Percentiles rank a stretch among this genome's conserved stretches.
Evolutionary conservation across 768 basidiomycete genomes (phyloP).

Genomic region (Rhizopogon sp.): DNA sequence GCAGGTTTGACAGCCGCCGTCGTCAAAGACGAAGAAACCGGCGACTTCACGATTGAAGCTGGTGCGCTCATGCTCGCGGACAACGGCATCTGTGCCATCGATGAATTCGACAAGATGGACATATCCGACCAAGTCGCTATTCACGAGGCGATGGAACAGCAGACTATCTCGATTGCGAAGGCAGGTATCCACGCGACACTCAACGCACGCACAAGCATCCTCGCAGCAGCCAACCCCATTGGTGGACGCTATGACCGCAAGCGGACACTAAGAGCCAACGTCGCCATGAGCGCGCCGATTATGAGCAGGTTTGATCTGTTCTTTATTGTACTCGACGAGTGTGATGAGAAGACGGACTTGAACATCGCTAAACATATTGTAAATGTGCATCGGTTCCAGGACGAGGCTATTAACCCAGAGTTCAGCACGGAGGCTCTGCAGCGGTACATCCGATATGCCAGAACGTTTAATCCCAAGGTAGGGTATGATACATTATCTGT

Average conservation of each 20-base stretch:
- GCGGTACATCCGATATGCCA: constrained; percentile 92
- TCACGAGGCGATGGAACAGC: constrained; percentile 99
- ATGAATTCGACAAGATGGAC: constrained; percentile 99
- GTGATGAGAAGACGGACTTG: constrained; percentile 86
- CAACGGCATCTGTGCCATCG: constrained; percentile 99
- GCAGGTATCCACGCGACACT: constrained; percentile 98
- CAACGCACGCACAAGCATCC: constrained; percentile 95
- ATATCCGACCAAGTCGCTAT: constrained; percentile 97
- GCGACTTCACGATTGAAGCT: constrained; percentile 99
- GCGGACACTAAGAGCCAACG: constrained; percentile 84
- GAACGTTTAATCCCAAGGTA: constrained; percentile 98
- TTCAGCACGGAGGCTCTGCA: constrained; percentile 97
- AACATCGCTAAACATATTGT: constrained; percentile 97
- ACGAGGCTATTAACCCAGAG: constrained; percentile 92
- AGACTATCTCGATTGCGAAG: constrained; percentile 98
- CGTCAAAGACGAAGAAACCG: constrained; percentile 97
- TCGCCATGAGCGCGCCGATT: constrained; percentile 97
- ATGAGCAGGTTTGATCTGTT: constrained; percentile 99
- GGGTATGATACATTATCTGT: constrained; percentile 4
- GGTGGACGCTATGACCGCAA: constrained; percentile 96
- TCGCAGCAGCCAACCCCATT: constrained; percentile 97
- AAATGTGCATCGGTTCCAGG: constrained; percentile 92
- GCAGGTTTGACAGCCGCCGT: constrained; percentile 99
- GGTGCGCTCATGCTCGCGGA: constrained; percentile 99
- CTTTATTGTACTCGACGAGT: constrained; percentile 97